phyloP scores from a whole-genome alignment of 169 alveolate species.

The Plasmodium sp. region DNA sequence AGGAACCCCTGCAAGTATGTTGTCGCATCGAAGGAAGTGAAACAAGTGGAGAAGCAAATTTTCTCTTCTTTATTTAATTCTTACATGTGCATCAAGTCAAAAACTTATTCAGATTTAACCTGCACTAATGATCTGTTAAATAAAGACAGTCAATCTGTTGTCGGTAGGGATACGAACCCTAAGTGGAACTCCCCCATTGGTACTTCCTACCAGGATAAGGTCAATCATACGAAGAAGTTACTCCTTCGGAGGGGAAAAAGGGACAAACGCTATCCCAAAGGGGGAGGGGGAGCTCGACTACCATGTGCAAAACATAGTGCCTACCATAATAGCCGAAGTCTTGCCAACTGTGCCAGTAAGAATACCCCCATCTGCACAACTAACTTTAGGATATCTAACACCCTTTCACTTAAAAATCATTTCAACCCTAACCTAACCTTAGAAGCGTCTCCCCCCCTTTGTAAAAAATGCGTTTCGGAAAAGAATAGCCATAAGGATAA shows the following conservation, averaged over 20 bases:
- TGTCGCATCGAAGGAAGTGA: conserved; percentile 76
- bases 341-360: not conserved
- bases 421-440: not conserved
- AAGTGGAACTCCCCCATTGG: not conserved
- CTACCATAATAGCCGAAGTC: not conserved
- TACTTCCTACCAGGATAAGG: not conserved
- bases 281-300: not conserved
- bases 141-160: conserved; percentile 4
- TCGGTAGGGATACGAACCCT: not conserved
- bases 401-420: not conserved
- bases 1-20: conserved; percentile 75
- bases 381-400: not conserved
- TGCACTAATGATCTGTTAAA: not conserved
- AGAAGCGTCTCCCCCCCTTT: not conserved
- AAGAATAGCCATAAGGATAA: not conserved
- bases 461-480: not conserved
- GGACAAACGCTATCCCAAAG: not conserved
- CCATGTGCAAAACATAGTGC: not conserved
- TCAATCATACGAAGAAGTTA: not conserved
- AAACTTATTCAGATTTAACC: conserved; percentile 50
- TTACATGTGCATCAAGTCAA: conserved; percentile 48
- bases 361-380: not conserved
- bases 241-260: not conserved
- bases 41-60: conserved; percentile 73
- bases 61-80: conserved; percentile 64